phyloP scores from a whole-genome alignment of 257 asterid species.

The Solanum pinnatisectum region DNA sequence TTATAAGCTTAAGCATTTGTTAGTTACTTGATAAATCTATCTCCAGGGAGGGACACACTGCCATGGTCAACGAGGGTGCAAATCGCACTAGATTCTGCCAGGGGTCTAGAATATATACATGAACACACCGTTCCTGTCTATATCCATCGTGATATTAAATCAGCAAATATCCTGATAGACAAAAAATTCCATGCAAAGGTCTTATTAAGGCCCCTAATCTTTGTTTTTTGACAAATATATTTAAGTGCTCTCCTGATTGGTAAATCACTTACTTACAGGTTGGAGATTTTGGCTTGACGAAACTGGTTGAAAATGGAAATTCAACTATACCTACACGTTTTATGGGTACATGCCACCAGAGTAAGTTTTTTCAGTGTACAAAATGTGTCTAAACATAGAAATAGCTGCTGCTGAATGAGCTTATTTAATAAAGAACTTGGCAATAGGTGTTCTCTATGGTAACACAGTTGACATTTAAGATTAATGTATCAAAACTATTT shows the following conservation, averaged over 20 bases:
- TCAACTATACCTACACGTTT: slow-evolving; percentile 70
- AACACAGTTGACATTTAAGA: background rate
- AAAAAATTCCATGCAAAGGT: slow-evolving; percentile 81
- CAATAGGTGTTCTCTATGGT: background rate
- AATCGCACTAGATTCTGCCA: slow-evolving; percentile 90
- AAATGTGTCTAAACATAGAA: background rate
- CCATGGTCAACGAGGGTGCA: slow-evolving; percentile 82
- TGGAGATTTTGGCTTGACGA: slow-evolving; percentile 93
- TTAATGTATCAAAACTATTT: background rate
- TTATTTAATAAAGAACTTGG: background rate
- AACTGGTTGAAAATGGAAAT: slow-evolving; percentile 81
- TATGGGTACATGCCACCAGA: slow-evolving; percentile 98
- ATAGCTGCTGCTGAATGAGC: background rate
- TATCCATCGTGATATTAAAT: slow-evolving; percentile 90
- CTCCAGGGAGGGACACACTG: slow-evolving; percentile 59
- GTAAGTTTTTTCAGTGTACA: slow-evolving; percentile 33
- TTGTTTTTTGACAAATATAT: background rate
- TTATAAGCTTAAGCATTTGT: background rate
- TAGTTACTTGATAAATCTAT: slow-evolving; percentile 3
- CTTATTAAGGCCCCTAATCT: slow-evolving; percentile 6
- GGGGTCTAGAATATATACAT: slow-evolving; percentile 93
- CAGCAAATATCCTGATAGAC: slow-evolving; percentile 91
- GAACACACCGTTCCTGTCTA: slow-evolving; percentile 90
- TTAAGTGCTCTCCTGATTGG: background rate
- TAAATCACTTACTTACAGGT: slow-evolving; percentile 28